Evolutionary conservation across 768 basidiomycete genomes (phyloP).

Genomic region (Leccinum arenicola): DNA sequence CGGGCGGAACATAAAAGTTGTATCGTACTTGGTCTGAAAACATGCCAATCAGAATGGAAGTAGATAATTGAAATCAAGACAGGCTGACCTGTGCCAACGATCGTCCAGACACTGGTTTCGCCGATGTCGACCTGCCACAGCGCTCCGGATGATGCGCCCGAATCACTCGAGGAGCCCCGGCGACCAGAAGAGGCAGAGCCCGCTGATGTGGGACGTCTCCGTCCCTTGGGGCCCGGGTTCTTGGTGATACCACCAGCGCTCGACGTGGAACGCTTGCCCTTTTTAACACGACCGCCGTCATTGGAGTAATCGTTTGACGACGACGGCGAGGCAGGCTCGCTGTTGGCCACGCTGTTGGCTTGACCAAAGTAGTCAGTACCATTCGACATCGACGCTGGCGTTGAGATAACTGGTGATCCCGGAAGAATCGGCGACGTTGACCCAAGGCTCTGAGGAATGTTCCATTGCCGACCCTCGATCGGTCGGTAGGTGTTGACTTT

Average conservation of each 20-base stretch:
- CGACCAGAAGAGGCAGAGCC: slow-evolving; percentile 66
- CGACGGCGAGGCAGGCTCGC: slow-evolving; percentile 66
- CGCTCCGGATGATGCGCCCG: slow-evolving; percentile 71
- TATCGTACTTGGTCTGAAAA: slow-evolving; percentile 81
- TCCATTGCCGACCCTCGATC: slow-evolving; percentile 81
- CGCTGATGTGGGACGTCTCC: slow-evolving; percentile 76
- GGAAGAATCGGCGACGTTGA: slow-evolving; percentile 61
- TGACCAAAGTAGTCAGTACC: slow-evolving; percentile 65
- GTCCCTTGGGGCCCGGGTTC: slow-evolving; percentile 42
- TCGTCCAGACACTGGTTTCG: slow-evolving; percentile 93
- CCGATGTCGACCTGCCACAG: slow-evolving; percentile 90
- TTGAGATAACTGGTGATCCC: slow-evolving; percentile 66
- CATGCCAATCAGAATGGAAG: slow-evolving; percentile 16
- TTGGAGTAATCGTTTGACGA: slow-evolving; percentile 68
- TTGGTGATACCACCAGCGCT: slow-evolving; percentile 50
- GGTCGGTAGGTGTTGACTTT: slow-evolving; percentile 90
- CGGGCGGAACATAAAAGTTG: slow-evolving; percentile 89
- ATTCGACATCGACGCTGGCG: slow-evolving; percentile 49
- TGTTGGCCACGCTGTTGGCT: slow-evolving; percentile 42
- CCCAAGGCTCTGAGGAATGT: slow-evolving; percentile 40
- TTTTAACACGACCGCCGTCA: slow-evolving; percentile 83
- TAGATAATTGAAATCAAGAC: slow-evolving; percentile 1
- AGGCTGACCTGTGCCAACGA: slow-evolving; percentile 78
- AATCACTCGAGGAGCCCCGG: slow-evolving; percentile 64
- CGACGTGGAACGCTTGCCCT: slow-evolving; percentile 72